phyloP scores from a whole-genome alignment of 192 early-diverging fungal genomes.

The Gamsiella multidivaricata region DNA sequence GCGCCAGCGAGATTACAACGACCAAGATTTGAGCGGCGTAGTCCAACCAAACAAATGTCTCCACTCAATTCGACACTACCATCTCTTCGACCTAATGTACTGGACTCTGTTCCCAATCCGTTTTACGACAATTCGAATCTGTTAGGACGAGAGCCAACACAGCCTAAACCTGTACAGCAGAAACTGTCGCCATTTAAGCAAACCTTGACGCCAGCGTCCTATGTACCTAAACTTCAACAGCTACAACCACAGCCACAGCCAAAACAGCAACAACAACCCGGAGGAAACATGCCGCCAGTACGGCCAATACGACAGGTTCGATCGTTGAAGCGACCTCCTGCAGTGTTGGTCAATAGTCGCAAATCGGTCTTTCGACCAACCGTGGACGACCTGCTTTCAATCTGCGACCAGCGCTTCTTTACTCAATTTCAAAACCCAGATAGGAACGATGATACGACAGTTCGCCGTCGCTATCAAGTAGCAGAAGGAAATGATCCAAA shows the following conservation, averaged over 20 bases:
- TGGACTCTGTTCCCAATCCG: background rate
- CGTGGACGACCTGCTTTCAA: slow-evolving; percentile 24
- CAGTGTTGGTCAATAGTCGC: slow-evolving; percentile 14
- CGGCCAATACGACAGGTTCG: slow-evolving; percentile 2
- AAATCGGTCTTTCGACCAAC: slow-evolving; percentile 26
- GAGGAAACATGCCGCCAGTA: background rate
- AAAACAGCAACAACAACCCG: background rate
- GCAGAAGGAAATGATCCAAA: background rate
- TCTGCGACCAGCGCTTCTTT: slow-evolving; percentile 44
- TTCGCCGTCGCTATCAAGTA: no score
- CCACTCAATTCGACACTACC: background rate
- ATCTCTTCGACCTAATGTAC: background rate
- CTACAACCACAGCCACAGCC: background rate
- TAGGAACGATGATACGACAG: background rate
- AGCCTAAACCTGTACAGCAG: no score
- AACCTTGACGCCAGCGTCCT: background rate
- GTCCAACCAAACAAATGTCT: background rate
- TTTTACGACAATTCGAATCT: no score
- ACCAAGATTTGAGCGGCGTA: background rate
- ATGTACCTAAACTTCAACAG: no score
- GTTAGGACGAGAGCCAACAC: no score
- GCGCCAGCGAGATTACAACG: slow-evolving; percentile 1
- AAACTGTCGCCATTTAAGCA: background rate
- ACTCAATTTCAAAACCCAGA: slow-evolving; percentile 19
- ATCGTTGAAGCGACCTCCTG: slow-evolving; percentile 24